phyloP scores from a whole-genome alignment of 257 asterid genomes.

The Thymus quinquecostatus region DNA sequence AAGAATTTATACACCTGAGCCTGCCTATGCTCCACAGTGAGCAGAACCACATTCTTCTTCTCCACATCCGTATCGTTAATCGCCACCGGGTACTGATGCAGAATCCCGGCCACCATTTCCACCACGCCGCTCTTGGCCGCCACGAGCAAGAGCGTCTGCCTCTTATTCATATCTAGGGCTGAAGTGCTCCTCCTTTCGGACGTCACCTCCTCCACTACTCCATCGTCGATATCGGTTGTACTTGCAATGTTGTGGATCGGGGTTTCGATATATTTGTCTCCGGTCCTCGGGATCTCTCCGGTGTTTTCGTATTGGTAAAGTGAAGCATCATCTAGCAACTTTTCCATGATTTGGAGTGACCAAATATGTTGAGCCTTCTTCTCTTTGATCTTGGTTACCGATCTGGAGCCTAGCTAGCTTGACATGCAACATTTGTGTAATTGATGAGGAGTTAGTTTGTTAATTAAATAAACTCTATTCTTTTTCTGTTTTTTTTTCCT shows the following conservation, averaged over 20 bases:
- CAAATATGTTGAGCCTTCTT: slow-evolving; percentile 38
- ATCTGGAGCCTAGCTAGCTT: slow-evolving; percentile 24
- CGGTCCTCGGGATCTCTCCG: slow-evolving; percentile 20
- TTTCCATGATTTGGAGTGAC: slow-evolving; percentile 37
- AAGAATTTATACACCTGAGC: slow-evolving; percentile 31
- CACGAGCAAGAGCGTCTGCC: slow-evolving; percentile 33
- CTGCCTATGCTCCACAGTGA: slow-evolving; percentile 41
- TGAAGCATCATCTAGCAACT: slow-evolving; percentile 1
- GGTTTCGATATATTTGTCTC: not conserved
- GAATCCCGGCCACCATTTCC: slow-evolving; percentile 36
- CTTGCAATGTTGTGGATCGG: too few species aligned
- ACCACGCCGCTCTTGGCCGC: slow-evolving; percentile 41
- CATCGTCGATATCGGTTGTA: too few species aligned
- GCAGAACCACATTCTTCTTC: slow-evolving; percentile 38
- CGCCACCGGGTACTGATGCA: slow-evolving; percentile 33
- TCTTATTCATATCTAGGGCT: slow-evolving; percentile 13
- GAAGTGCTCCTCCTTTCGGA: not conserved
- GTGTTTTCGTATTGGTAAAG: slow-evolving; percentile 8
- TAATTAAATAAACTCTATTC: too few species aligned
- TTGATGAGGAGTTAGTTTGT: too few species aligned
- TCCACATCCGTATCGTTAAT: slow-evolving; percentile 34
- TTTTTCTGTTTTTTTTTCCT: too few species aligned
- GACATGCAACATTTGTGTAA: too few species aligned
- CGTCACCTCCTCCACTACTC: too few species aligned
- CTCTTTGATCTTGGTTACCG: slow-evolving; percentile 25